These are phyloP conservation scores for Spizellomyces sp. DNA, from an alignment of 192 early-diverging fungal genomes.

Conservation along the genomic window DNA sequence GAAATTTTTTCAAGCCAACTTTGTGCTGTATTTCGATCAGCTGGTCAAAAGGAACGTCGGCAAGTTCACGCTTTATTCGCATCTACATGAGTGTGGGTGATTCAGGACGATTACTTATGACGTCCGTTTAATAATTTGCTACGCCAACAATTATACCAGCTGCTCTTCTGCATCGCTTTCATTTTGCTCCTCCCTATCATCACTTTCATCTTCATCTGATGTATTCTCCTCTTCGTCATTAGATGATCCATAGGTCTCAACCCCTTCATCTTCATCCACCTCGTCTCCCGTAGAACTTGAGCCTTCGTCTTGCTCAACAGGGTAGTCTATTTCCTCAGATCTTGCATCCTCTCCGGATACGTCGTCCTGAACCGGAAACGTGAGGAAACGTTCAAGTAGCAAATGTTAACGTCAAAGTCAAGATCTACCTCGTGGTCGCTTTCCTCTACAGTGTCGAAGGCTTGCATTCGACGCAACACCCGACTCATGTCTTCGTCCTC, in stretches of 20 bases:
- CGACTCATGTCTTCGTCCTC: constrained; percentile 22
- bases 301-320: background rate
- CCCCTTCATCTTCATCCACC: constrained; percentile 12
- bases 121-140: no score
- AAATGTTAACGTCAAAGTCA: background rate
- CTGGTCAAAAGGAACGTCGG: constrained; percentile 80
- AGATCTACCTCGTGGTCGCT: background rate
- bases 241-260: constrained; percentile 5
- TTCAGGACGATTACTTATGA: no score
- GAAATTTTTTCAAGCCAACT: constrained; percentile 68
- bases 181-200: constrained; percentile 14
- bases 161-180: constrained; percentile 3
- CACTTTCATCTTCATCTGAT: constrained; percentile 8
- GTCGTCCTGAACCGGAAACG: constrained; percentile 5
- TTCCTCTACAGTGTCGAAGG: constrained; percentile 18
- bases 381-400: background rate
- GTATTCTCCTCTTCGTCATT: background rate
- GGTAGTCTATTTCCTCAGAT: no score
- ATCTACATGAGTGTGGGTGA: no score
- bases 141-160: background rate
- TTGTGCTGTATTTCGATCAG: constrained; percentile 77
- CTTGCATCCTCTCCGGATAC: background rate
- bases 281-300: constrained; percentile 3
- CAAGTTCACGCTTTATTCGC: constrained; percentile 47
- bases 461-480: constrained; percentile 24